Evolutionary conservation across 176 grass and related monocot species (phyloP), one percentile per base, ranked within the genome.

Genomic region (Aegilops umbellulata): DNA sequence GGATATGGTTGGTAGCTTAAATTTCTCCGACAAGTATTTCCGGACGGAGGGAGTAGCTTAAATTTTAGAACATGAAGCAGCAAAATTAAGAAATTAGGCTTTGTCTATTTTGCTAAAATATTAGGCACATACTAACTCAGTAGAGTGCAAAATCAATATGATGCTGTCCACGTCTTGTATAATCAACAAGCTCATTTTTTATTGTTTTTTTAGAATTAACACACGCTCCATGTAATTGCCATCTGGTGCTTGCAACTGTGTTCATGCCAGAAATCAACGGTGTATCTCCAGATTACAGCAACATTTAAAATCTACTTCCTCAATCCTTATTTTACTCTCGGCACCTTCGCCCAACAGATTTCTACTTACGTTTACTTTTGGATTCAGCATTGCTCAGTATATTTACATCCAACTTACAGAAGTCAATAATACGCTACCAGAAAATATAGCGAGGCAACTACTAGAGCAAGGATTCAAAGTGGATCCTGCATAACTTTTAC

Each of bases 51-150:
- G n/a, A n/a, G n/a, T n/a, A 71, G 6, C 36, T 38, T 26, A 22
- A 71, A 61, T 62, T 63, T 71, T 78, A 49, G 10, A 62, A 82
- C 60, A 76, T 51, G 3, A 85, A 32, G 13, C 26, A 36, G n/a
- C 5, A 61, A 86, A 73, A 82, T 34, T 1, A 79, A 75, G 34
- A 80, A 84, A 67, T 5, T 22, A 74, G 49, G 70, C 39, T 64
- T 19, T 47, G 58, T 42, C 41, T 64, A 44, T 79, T 65, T 83
- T 69, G 25, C 19, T 82, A 10, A 70, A 82, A 3, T 64, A 23
- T 70, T 77, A 49, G 1, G 62, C 53, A 82, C 42, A 44, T 27
- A 6, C 53, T 2, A 53, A 53, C 13, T 25, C 51, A 9, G 41
- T 25, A 88, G 19, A 32, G 25, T 60, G 22, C 8, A 79, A 76